Percentiles rank a stretch among this genome's conserved stretches.
These are phyloP conservation scores for Blastobotrys ciferrii DNA, from an alignment of 1,139 yeast species.

Conservation along the genomic window DNA sequence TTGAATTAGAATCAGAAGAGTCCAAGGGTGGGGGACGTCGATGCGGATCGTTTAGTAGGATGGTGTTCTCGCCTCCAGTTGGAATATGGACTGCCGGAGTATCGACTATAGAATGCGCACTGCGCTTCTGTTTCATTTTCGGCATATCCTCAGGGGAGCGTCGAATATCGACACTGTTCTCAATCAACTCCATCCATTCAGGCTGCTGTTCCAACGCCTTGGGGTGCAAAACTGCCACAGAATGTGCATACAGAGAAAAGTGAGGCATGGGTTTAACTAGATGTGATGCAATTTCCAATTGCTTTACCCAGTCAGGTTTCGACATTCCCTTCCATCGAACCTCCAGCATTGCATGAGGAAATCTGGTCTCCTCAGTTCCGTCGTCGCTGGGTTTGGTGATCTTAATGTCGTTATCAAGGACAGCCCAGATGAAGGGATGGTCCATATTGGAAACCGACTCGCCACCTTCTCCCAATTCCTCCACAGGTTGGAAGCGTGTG, in stretches of 20 bases:
- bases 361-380: conserved; percentile 3
- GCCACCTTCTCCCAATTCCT: background rate
- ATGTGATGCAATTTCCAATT: conserved; percentile 37
- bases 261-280: conserved; percentile 38
- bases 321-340: conserved; percentile 44
- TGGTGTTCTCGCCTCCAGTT: conserved; percentile 11
- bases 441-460: conserved; percentile 17
- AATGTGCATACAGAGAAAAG: conserved; percentile 38
- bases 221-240: conserved; percentile 32
- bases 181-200: conserved; percentile 36
- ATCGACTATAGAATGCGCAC: background rate
- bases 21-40: background rate
- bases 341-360: conserved; percentile 50
- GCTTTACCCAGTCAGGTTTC: conserved; percentile 40
- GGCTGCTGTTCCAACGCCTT: conserved; percentile 35
- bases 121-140: background rate
- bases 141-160: conserved; percentile 26
- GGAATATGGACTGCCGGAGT: conserved; percentile 3
- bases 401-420: conserved; percentile 43
- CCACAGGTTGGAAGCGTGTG: conserved; percentile 29
- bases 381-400: conserved; percentile 36
- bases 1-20: background rate
- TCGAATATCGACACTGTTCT: conserved; percentile 37
- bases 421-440: conserved; percentile 43
- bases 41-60: conserved; percentile 14